These are phyloP conservation scores for Heterococcus sp. DNA, from an alignment of 108 stramenopile genomes.

Conservation along the genomic window DNA sequence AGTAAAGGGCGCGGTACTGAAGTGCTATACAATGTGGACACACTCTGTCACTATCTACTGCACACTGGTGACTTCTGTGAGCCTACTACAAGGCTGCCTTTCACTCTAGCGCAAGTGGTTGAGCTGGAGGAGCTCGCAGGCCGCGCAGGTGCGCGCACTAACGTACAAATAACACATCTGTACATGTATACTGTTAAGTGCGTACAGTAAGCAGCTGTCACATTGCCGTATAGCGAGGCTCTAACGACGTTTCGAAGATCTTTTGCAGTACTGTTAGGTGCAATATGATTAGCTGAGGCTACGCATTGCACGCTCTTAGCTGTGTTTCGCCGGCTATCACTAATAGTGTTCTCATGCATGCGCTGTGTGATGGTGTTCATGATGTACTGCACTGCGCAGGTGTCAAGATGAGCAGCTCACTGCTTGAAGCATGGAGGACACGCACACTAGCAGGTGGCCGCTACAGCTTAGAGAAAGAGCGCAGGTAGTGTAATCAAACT, in stretches of 20 bases:
- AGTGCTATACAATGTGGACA: constrained; percentile 30
- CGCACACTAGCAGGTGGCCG: background rate
- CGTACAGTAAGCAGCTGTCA: too few relatives aligned
- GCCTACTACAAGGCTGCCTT: constrained; percentile 30
- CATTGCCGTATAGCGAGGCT: too few relatives aligned
- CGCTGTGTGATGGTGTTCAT: too few relatives aligned
- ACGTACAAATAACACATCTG: background rate
- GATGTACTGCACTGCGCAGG: too few relatives aligned
- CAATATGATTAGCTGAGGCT: too few relatives aligned
- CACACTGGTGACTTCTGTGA: constrained; percentile 38
- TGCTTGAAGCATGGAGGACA: background rate
- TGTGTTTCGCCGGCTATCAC: too few relatives aligned
- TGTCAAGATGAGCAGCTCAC: background rate
- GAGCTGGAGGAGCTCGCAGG: background rate
- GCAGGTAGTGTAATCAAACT: background rate
- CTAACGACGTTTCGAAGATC: too few relatives aligned
- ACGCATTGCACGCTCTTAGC: too few relatives aligned
- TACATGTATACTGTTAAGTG: background rate
- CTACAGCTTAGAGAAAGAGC: background rate
- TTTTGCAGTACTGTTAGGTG: too few relatives aligned
- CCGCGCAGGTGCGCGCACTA: background rate
- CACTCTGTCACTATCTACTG: constrained; percentile 33
- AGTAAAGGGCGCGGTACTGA: background rate
- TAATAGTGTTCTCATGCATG: too few relatives aligned
- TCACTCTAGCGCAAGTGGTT: background rate